A percentile compares a stretch with the other conserved stretches of the same genome.
phyloP scores from a whole-genome alignment of 2,329 filamentous ascomycete genomes.

The Venturia asperata region DNA sequence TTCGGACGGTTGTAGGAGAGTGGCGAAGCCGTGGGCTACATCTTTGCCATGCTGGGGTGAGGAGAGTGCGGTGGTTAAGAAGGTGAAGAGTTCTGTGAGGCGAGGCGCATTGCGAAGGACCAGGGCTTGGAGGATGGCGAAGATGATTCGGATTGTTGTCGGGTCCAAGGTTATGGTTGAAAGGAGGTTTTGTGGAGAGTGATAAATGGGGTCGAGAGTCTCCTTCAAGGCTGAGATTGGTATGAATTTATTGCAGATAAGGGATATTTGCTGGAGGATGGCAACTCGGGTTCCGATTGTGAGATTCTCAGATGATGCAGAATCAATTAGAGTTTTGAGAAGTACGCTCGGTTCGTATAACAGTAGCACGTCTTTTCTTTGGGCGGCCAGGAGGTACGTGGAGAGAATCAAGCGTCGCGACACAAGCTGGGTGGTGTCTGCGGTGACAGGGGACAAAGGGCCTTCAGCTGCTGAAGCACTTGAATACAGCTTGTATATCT shows the following conservation, averaged over 20 bases:
- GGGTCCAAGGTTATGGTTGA: slow-evolving; percentile 24
- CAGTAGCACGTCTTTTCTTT: slow-evolving; percentile 32
- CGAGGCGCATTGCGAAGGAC: slow-evolving; percentile 48
- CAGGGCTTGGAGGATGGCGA: slow-evolving; percentile 56
- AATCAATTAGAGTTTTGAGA: slow-evolving; percentile 33
- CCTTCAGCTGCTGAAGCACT: slow-evolving; percentile 25
- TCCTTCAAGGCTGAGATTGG: slow-evolving; percentile 34
- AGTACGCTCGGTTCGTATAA: slow-evolving; percentile 30
- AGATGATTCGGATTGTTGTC: slow-evolving; percentile 47
- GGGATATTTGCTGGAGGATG: slow-evolving; percentile 38
- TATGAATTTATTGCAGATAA: slow-evolving; percentile 44
- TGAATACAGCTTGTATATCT: slow-evolving; percentile 49
- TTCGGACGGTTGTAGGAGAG: slow-evolving; percentile 54
- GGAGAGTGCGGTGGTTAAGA: slow-evolving; percentile 45
- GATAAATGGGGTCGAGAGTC: slow-evolving; percentile 35
- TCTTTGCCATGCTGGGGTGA: slow-evolving; percentile 43
- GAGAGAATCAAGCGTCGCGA: slow-evolving; percentile 48
- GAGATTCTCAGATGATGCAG: slow-evolving; percentile 28
- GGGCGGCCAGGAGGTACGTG: slow-evolving; percentile 49
- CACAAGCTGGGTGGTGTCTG: slow-evolving; percentile 28
- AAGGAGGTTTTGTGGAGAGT: slow-evolving; percentile 29
- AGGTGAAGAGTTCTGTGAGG: slow-evolving; percentile 36
- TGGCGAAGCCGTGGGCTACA: slow-evolving; percentile 51
- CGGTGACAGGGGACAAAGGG: slow-evolving; percentile 28
- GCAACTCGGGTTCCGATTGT: slow-evolving; percentile 28